Evolutionary conservation across 768 basidiomycete species (phyloP), one percentile per base, ranked within the genome.

Genomic region (Trametes meyenii): DNA sequence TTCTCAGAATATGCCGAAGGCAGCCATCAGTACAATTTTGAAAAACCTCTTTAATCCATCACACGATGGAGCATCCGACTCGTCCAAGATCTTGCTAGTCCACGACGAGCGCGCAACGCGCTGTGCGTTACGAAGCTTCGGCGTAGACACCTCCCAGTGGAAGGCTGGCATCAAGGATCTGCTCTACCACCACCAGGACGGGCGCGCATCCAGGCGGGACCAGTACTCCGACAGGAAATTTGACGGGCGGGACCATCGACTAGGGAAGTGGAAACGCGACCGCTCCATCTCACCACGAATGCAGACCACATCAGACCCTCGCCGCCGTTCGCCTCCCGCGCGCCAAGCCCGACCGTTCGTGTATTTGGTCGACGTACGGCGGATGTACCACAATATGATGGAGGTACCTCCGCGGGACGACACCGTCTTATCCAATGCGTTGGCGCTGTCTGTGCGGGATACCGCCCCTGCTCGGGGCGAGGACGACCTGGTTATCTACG

Each of bases 21-120:
- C 48, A 0, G 24, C 36, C 1, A 53, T 60, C 11, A 14, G 38
- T 2, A 23, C 23, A 1, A 39, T 57, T 13, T 42, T 70, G 51
- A 67, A 70, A 46, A 43, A 51, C 3, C 33, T 75, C 13, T 65
- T 77, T 21, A 23, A 39, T 3, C 50, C 39, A 2, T n/a, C 33
- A 8, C 29, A 21, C 8, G 67, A 69, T 14, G 67, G 70, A 36
- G 48, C 63, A 7, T 36, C 14, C 10, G 45, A 36, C 5, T 23
- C 50, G 2, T 83, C 83, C 0, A 67, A 78, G 51, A 65, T 86
- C 24, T 68, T 86, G 5, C 75, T 87, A 7, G 80, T 85, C 3
- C 75, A 80, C 44, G 73, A 80, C 26, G 74, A 78, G 59, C 68
- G 75, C 42, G 69, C 77, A 62, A 75, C 81, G 0, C 65, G 71